Conservation (phyloP, 352 stramenopile genomes). For the Aphanomyces astaci region DNA sequence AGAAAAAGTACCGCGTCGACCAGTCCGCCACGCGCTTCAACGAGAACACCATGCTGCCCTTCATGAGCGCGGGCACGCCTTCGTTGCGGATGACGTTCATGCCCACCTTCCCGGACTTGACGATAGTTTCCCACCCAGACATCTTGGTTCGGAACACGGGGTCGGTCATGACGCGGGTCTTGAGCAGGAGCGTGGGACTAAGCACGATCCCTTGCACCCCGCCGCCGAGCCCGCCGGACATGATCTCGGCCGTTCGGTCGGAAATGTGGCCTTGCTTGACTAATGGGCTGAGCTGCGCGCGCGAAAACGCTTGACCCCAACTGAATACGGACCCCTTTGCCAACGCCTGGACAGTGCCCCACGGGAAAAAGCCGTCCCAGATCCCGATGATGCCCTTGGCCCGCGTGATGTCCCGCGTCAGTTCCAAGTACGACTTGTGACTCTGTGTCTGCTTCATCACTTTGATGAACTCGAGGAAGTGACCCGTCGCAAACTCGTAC, state of each 20-base stretch:
- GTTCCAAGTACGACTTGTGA: slow-evolving; percentile 62
- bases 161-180: slow-evolving; percentile 94
- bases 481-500: slow-evolving; percentile 83
- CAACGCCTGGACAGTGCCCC: slow-evolving; percentile 84
- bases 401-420: slow-evolving; percentile 78
- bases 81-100: slow-evolving; percentile 87
- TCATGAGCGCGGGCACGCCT: slow-evolving; percentile 84
- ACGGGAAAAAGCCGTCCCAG: slow-evolving; percentile 92
- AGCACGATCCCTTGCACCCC: slow-evolving; percentile 91
- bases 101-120: slow-evolving; percentile 72
- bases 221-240: slow-evolving; percentile 83
- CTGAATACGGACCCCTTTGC: slow-evolving; percentile 89
- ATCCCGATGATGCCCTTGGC: slow-evolving; percentile 84
- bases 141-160: slow-evolving; percentile 88
- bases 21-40: slow-evolving; percentile 90
- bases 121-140: slow-evolving; percentile 73
- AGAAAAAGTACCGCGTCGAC: slow-evolving; percentile 90
- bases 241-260: slow-evolving; percentile 54
- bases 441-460: slow-evolving; percentile 89
- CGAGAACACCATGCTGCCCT: slow-evolving; percentile 86
- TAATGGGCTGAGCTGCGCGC: slow-evolving; percentile 43
- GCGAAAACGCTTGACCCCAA: slow-evolving; percentile 75
- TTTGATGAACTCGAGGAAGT: slow-evolving; percentile 93
- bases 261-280: slow-evolving; percentile 50
- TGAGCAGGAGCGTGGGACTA: slow-evolving; percentile 87